Evolutionary conservation across 2,329 filamentous ascomycete species (phyloP).

Genomic region (Diaporthe sp.): DNA sequence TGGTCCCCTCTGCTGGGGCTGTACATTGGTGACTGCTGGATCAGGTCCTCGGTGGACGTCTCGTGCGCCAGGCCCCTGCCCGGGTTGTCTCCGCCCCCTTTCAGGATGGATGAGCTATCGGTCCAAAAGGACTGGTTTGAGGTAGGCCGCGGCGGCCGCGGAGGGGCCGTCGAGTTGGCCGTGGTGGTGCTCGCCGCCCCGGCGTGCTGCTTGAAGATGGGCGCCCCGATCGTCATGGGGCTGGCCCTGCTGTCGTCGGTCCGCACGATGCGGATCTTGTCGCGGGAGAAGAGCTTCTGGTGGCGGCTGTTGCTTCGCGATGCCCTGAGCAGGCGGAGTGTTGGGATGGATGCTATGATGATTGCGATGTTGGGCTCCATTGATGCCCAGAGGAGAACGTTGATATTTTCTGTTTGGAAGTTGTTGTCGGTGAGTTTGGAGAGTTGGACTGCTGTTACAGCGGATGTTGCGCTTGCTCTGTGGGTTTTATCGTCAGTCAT

Average conservation of each 20-base stretch:
- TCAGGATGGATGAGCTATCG: constrained; percentile 18
- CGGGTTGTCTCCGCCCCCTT: neutral
- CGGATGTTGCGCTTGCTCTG: constrained; percentile 25
- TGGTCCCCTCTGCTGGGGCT: neutral
- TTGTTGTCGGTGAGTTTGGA: constrained; percentile 20
- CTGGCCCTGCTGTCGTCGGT: neutral
- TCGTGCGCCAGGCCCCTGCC: neutral
- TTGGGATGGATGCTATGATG: constrained; percentile 23
- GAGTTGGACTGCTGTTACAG: constrained; percentile 27
- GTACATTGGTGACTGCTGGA: constrained; percentile 13
- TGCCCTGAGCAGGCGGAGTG: constrained; percentile 27
- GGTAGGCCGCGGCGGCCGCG: constrained; percentile 1
- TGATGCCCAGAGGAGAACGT: constrained; percentile 20
- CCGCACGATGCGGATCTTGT: constrained; percentile 17
- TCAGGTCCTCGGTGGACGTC: constrained; percentile 20
- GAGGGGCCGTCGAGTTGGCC: constrained; percentile 5
- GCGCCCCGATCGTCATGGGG: constrained; percentile 16
- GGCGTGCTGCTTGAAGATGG: constrained; percentile 21
- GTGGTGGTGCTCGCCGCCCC: neutral
- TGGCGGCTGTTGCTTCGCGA: neutral
- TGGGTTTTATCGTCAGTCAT: neutral
- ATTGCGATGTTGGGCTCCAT: constrained; percentile 34
- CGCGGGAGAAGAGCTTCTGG: constrained; percentile 19
- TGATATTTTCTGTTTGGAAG: constrained; percentile 30
- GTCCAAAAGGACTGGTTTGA: constrained; percentile 27